These are phyloP conservation scores for Gossypium gossypioides DNA, from an alignment of 441 rosid species.

Conservation along the genomic window DNA sequence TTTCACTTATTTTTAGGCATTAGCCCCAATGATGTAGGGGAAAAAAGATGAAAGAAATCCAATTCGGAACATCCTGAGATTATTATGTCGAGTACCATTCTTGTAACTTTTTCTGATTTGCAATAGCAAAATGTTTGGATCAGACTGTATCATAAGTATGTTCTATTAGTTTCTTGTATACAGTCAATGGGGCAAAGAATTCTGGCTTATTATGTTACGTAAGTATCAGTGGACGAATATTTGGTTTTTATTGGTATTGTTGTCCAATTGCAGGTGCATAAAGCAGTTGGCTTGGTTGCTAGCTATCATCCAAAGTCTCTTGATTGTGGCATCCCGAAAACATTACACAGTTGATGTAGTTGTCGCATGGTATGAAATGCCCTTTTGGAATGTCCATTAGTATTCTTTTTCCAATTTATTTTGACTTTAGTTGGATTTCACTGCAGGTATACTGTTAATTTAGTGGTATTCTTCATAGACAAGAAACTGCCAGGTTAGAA, in stretches of 20 bases:
- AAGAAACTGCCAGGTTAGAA: slow-evolving; percentile 94
- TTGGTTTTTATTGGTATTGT: neutral
- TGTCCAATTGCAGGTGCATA: slow-evolving; percentile 48
- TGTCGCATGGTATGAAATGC: slow-evolving; percentile 69
- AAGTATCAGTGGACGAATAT: neutral
- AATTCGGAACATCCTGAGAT: neutral
- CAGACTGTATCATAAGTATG: neutral
- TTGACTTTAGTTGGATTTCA: slow-evolving; percentile 10
- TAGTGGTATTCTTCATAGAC: slow-evolving; percentile 85
- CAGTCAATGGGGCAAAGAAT: neutral
- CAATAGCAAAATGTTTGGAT: neutral
- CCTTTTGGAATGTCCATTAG: neutral
- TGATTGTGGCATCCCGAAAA: slow-evolving; percentile 92
- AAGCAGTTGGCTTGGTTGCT: slow-evolving; percentile 73
- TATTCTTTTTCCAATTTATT: neutral
- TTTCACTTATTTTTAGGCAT: neutral
- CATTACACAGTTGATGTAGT: slow-evolving; percentile 92
- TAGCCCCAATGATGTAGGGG: neutral
- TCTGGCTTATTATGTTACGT: neutral
- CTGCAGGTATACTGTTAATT: slow-evolving; percentile 85
- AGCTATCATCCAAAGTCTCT: slow-evolving; percentile 72
- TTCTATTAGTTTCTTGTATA: neutral
- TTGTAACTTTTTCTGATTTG: neutral
- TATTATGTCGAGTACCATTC: neutral
- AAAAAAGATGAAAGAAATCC: neutral